Evolutionary conservation across 495 filamentous ascomycete genomes (phyloP), one percentile per base, ranked within the genome.

Genomic region (Neurospora sp.): DNA sequence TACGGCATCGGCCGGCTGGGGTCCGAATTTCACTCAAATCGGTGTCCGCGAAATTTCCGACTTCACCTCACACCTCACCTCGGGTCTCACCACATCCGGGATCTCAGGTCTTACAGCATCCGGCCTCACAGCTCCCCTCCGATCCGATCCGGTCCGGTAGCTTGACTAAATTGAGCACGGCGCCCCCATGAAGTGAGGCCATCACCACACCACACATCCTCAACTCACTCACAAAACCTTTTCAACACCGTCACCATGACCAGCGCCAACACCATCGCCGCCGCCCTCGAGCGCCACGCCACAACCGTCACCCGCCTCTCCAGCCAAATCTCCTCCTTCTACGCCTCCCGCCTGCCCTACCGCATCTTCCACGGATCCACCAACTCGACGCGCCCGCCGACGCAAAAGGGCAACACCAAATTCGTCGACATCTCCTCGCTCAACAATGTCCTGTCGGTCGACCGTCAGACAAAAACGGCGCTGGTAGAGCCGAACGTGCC

Each of bases 301-400:
- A 31, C 35, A 0, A 41, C 41, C 35, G 69, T 73, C n/a, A n/a
- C 69, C 37, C 23, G 69, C 14, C 42, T 73, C 31, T 39, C 72
- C 16, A 10, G 20, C 2, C 72, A 70, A 23, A 37, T 73, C 35
- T 70, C 48, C 20, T 44, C 70, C n/a, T 73, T 71, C 16, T 27
- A 48, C n/a, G 37, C 69, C 16, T 8, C 69, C 35, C 59, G 74
- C 14, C 6, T 10, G 0, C 86, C 88, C 18, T 95, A 92, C 82
- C 89, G 92, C 71, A 93, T 95, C 81, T 89, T 84, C 81, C 92
- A 94, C 84, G 92, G 92, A 73, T 89, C 72, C 87, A 18, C 94
- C 92, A 39, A 94, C 94, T 81, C 90, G 85, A 79, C 94, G 92
- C 20, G 89, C 91, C 1, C 85, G 83, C 6, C 78, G 82, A 85